phyloP scores from a whole-genome alignment of 805 yeast genomes.

The Barnettozyma pratensis region DNA sequence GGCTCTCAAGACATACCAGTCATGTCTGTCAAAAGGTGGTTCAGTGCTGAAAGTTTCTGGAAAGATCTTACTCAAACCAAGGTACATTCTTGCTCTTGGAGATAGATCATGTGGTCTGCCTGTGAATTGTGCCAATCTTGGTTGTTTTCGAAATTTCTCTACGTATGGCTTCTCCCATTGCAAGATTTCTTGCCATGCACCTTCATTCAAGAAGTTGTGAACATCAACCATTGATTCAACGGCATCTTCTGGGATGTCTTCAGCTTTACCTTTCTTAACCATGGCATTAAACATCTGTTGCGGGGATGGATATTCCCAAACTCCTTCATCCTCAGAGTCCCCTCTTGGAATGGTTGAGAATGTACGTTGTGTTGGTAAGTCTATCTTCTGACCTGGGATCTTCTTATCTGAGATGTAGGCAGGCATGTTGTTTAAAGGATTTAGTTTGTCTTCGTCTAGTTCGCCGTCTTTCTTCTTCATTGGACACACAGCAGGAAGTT shows the following conservation, averaged over 20 bases:
- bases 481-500: constrained; percentile 35
- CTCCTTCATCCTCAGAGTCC: constrained; percentile 52
- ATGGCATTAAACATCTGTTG: constrained; percentile 99
- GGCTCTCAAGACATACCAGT: constrained; percentile 90
- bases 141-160: constrained; percentile 46
- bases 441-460: constrained; percentile 31
- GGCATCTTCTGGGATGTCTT: constrained; percentile 89
- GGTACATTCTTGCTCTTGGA: constrained; percentile 76
- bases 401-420: constrained; percentile 54
- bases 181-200: constrained; percentile 93
- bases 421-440: constrained; percentile 92
- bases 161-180: constrained; percentile 85
- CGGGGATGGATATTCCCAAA: constrained; percentile 99
- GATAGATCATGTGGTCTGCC: constrained; percentile 87
- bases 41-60: constrained; percentile 69
- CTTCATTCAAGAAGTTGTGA: constrained; percentile 93
- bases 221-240: constrained; percentile 96
- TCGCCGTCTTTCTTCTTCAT: constrained; percentile 27
- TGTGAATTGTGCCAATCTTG: constrained; percentile 78
- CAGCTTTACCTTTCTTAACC: constrained; percentile 87
- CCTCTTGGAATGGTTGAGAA: constrained; percentile 87
- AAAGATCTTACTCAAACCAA: constrained; percentile 59
- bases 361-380: constrained; percentile 79
- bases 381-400: constrained; percentile 76
- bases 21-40: constrained; percentile 97